Evolutionary conservation across 163 green algal species (phyloP), one percentile per base, ranked within the genome.

Genomic region (Trebouxiophyceae sp.): DNA sequence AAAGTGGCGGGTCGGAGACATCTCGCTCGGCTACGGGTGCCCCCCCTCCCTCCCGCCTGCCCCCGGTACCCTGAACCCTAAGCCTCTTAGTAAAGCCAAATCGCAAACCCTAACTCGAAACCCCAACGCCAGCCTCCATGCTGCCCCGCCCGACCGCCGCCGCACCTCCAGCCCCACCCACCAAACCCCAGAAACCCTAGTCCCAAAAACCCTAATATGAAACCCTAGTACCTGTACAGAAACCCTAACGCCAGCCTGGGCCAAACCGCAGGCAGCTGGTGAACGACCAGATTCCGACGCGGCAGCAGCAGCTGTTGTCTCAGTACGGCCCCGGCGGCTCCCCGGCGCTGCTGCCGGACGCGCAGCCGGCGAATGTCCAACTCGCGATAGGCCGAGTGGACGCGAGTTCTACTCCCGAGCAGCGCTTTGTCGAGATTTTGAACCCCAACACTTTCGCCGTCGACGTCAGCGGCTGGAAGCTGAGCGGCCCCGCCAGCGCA

Each of bases 221-320:
- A 50, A 50, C 16, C 12, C 12, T 50, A 8, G 39, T 16, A 50
- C 12, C 8, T 50, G 12, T 50, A 16, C 39, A 50, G 39, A 23
- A 55, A 32, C 1, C n/a, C 23, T 32, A 24, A 34, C 72, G 44
- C 19, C 0, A 44, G 19, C 54, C 20, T 57, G 19, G 5, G 19
- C 19, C 47, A 22, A 19, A 16, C 26, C 68, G 59, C 62, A 81
- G 69, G 70, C 80, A 86, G 64, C 68, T 89, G 2, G 63, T 87
- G 3, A 54, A 45, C 20, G 79, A 89, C 59, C 79, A 87, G 75
- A 33, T 89, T 24, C 83, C 83, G 22, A 56, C 71, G 29, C 67
- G 83, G 19, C 67, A 71, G 33, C 12, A 75, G 24, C 83, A 89
- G 65, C 79, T 89, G 29, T 86, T 77, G 30, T 66, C 78, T 20